Conservation (phyloP, 345 rosid species). For the Salix purpurea region DNA sequence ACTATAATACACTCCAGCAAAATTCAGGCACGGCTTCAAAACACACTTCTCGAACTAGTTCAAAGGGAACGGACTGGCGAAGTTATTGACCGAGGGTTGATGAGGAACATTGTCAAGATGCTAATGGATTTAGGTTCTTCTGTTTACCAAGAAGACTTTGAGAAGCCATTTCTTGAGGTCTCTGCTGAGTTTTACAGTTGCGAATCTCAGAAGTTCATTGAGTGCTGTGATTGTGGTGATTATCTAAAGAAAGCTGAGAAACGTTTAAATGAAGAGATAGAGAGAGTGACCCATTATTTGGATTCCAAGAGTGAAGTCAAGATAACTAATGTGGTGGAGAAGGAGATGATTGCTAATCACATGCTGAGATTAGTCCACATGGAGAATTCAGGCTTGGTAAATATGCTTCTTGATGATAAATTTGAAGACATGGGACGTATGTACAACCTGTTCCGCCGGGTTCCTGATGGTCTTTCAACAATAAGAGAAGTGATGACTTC, state of each 20-base stretch:
- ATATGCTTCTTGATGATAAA: conserved; percentile 89
- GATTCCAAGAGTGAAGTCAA: conserved; percentile 81
- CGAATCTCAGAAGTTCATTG: conserved; percentile 91
- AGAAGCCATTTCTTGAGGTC: conserved; percentile 83
- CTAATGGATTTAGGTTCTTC: conserved; percentile 87
- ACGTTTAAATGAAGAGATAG: conserved; percentile 91
- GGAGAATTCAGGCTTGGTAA: conserved; percentile 94
- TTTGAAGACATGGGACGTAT: conserved; percentile 87
- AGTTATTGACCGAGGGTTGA: conserved; percentile 84
- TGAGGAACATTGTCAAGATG: conserved; percentile 93
- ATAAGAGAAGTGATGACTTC: conserved; percentile 87
- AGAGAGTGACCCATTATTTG: conserved; percentile 88
- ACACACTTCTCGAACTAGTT: conserved; percentile 81
- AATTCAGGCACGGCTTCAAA: conserved; percentile 67
- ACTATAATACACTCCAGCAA: conserved; percentile 65
- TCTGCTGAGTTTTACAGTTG: conserved; percentile 87
- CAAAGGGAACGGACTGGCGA: conserved; percentile 80
- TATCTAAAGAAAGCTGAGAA: conserved; percentile 87
- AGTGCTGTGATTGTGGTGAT: conserved; percentile 91
- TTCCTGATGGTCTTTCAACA: conserved; percentile 64
- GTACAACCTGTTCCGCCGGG: conserved; percentile 86
- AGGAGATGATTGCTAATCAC: conserved; percentile 98
- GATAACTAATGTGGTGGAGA: conserved; percentile 94
- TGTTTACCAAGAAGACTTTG: conserved; percentile 96
- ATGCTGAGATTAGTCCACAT: conserved; percentile 93